Evolutionary conservation across 768 basidiomycete species (phyloP), one percentile per base, ranked within the genome.

Genomic region (Auricularia sp.): DNA sequence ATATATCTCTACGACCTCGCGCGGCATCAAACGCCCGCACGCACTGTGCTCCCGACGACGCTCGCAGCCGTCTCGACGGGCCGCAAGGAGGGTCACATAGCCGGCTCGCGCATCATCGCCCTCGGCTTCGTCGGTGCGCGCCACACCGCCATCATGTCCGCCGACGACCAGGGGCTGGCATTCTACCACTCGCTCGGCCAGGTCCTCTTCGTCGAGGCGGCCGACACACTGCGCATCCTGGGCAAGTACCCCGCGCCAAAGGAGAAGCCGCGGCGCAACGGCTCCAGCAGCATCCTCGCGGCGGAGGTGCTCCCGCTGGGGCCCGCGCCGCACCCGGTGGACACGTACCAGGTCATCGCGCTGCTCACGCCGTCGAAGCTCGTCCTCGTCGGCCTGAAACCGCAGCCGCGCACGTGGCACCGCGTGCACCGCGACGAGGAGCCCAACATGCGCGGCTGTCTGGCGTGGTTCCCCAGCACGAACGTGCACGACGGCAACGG

Each of bases 121-220:
- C 76, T 99, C 53, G 87, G 84, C 35, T 99, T 99, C 71, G 84
- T 98, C 7, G 93, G 91, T 12, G 88, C 87, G 21, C 82, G 96
- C 47, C 96, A 97, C 70, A 98, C 97, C 2, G 94, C 93, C 3
- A 82, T 98, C 61, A 85, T 98, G 47, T 88, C 88, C 3, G 90
- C 92, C 2, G 97, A 98, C 72, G 91, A 96, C 65, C 77, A 82
- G 68, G 97, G 97, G 0, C 81, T 98, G 8, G 91, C 93, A 0
- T 99, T 99, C 75, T 97, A 92, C 72, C 95, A 98, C 75, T 91
- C 89, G 63, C 78, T 99, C 3, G 93, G 97, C 34, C 95, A 92
- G 73, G 87, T 98, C 11, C 80, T 98, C 14, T 97, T 97, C 68
- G 88, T 99, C 5, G 95, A 98, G 58, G 94, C 95, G 12, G 87